Evolutionary conservation across 2,329 filamentous ascomycete genomes (phyloP).

Genomic region (Fusarium pseudograminearum): DNA sequence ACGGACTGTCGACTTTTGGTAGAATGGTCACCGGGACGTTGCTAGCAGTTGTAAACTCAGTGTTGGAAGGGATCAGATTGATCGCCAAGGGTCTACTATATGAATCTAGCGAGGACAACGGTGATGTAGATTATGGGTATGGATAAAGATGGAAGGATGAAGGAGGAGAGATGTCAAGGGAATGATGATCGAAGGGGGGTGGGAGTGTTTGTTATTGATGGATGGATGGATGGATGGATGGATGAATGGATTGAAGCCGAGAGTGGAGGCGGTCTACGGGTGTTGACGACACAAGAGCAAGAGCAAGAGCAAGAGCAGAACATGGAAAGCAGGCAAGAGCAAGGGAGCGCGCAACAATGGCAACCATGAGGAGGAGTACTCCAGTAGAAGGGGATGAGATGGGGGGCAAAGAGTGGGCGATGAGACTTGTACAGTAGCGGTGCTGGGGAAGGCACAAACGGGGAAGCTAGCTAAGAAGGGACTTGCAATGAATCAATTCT

Average conservation of each 20-base stretch:
- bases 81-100: constrained; percentile 33
- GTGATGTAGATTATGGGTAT: constrained; percentile 25
- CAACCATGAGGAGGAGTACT: constrained; percentile 22
- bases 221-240: constrained; percentile 37
- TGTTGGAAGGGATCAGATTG: constrained; percentile 32
- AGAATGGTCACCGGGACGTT: constrained; percentile 30
- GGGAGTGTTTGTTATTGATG: constrained; percentile 43
- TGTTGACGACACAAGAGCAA: constrained; percentile 40
- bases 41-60: constrained; percentile 40
- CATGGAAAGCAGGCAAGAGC: constrained; percentile 20
- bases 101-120: constrained; percentile 33
- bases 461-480: constrained; percentile 39
- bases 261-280: constrained; percentile 48
- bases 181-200: constrained; percentile 34
- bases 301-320: constrained; percentile 9
- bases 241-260: constrained; percentile 35
- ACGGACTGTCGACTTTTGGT: constrained; percentile 35
- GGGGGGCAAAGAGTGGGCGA: constrained; percentile 42
- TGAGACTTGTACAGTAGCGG: constrained; percentile 22
- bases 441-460: constrained; percentile 40
- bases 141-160: constrained; percentile 19
- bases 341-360: constrained; percentile 40
- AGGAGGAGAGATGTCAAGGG: constrained; percentile 29
- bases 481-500: constrained; percentile 43
- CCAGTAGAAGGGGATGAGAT: constrained; percentile 33